A percentile compares a stretch with the other conserved stretches of the same genome.
Evolutionary conservation across 164 flowering plant species (phyloP).

Genomic region (Annona squamosa): DNA sequence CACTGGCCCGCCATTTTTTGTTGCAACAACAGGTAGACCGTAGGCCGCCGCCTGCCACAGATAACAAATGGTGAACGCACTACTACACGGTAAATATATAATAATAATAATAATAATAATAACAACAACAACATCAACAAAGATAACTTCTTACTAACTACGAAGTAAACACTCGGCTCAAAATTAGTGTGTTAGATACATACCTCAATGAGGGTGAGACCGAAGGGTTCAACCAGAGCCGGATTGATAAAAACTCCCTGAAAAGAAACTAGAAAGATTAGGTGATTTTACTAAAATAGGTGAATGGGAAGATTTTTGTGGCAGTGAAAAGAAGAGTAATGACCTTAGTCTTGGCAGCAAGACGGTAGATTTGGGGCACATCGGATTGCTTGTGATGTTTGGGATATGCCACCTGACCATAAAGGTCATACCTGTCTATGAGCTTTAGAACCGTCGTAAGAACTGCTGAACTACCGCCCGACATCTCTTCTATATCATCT

Average conservation of each 20-base stretch:
- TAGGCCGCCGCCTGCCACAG: constrained; percentile 63
- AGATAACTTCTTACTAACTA: background rate
- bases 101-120: background rate
- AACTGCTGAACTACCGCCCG: constrained; percentile 48
- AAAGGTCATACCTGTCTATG: constrained; percentile 69
- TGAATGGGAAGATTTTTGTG: background rate
- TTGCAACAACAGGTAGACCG: constrained; percentile 67
- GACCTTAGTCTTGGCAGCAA: constrained; percentile 79
- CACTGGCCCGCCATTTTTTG: constrained; percentile 75
- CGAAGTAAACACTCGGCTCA: background rate
- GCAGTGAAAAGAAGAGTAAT: background rate
- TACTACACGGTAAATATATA: background rate
- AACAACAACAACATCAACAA: background rate
- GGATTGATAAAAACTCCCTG: constrained; percentile 81
- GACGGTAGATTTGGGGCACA: constrained; percentile 74
- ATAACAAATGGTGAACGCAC: background rate
- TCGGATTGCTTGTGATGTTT: constrained; percentile 87
- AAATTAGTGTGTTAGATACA: constrained; percentile 3
- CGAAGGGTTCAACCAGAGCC: constrained; percentile 71
- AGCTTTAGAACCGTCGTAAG: constrained; percentile 65
- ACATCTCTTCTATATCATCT: constrained; percentile 79
- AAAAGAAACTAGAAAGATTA: constrained; percentile 1
- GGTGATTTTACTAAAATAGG: background rate
- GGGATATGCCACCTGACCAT: constrained; percentile 83
- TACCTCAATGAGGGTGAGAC: constrained; percentile 52